A percentile compares a stretch with the other conserved stretches of the same genome.
These are phyloP conservation scores for Solanum verrucosum DNA, from an alignment of 257 asterid species.

Conservation along the genomic window DNA sequence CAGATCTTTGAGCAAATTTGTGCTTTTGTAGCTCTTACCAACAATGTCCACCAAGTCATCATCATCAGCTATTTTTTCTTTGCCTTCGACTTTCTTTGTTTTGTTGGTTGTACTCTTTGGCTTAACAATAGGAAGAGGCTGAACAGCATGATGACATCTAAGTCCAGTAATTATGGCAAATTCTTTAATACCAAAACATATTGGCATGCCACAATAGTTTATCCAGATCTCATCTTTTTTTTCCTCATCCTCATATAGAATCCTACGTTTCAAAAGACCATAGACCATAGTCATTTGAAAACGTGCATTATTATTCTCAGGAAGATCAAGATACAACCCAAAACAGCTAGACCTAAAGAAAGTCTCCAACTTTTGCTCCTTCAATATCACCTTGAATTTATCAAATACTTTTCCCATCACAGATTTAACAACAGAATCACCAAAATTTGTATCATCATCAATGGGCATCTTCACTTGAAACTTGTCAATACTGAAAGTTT, in stretches of 20 bases:
- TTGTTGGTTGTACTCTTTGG: background rate
- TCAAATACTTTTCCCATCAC: background rate
- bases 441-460: background rate
- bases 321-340: background rate
- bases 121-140: background rate
- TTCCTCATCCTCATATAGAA: background rate
- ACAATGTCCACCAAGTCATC: background rate
- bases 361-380: background rate
- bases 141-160: background rate
- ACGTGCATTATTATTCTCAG: background rate
- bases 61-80: background rate
- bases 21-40: background rate
- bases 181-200: background rate
- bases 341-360: background rate
- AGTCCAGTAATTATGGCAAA: background rate
- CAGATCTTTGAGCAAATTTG: background rate
- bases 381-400: background rate
- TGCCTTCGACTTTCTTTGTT: background rate
- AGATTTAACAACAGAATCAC: background rate
- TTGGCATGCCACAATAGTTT: background rate
- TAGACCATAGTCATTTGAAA: background rate
- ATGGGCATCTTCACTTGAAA: background rate
- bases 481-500: background rate
- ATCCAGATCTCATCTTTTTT: background rate
- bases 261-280: background rate